A percentile compares a stretch with the other conserved stretches of the same genome.
Conservation (phyloP, 768 basidiomycete genomes). For the Panus rudis region DNA sequence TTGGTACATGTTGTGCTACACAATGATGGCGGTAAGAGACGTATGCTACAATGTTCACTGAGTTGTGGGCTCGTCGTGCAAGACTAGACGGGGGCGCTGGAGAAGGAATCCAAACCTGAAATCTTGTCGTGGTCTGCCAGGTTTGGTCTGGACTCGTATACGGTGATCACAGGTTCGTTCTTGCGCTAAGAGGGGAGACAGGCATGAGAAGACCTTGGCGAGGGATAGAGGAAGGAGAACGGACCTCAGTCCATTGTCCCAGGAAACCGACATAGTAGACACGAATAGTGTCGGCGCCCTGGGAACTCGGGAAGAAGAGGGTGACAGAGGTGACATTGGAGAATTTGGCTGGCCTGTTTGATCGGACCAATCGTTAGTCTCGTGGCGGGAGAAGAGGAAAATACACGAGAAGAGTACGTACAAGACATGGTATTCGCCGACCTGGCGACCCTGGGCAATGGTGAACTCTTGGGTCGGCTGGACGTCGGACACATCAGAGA, state of each 20-base stretch:
- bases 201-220: not conserved
- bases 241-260: slow-evolving; percentile 76
- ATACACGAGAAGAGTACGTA: slow-evolving; percentile 26
- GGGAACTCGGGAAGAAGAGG: slow-evolving; percentile 72
- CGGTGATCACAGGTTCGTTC: slow-evolving; percentile 68
- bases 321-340: slow-evolving; percentile 76
- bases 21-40: too few species aligned
- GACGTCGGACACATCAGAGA: slow-evolving; percentile 59
- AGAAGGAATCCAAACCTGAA: slow-evolving; percentile 59
- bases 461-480: slow-evolving; percentile 67
- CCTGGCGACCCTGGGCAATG: slow-evolving; percentile 62
- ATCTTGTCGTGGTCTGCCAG: slow-evolving; percentile 85
- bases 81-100: not conserved
- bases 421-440: slow-evolving; percentile 85
- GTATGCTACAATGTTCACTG: too few species aligned
- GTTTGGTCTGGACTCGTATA: slow-evolving; percentile 86
- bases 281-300: slow-evolving; percentile 69
- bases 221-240: not conserved
- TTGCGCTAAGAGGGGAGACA: slow-evolving; percentile 47
- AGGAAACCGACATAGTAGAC: slow-evolving; percentile 84
- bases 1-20: too few species aligned
- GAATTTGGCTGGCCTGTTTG: slow-evolving; percentile 79
- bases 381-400: not conserved
- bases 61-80: too few species aligned
- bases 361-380: not conserved